Evolutionary conservation across 163 green algal species (phyloP), one percentile per base, ranked within the genome.

Genomic region (Prototheca stagnorum): DNA sequence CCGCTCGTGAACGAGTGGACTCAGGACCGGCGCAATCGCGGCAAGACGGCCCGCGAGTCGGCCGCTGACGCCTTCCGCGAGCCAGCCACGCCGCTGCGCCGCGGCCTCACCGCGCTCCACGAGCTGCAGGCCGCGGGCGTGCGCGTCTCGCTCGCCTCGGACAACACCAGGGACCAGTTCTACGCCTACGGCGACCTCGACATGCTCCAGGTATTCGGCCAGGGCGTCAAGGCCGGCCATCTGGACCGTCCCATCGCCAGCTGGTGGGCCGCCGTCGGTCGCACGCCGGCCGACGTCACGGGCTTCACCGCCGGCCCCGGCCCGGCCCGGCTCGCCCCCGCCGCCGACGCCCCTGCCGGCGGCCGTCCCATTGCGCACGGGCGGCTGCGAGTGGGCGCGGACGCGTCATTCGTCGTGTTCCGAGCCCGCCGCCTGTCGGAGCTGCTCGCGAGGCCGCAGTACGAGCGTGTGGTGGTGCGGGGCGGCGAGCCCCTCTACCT

Each of bases 1-100:
- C 77, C 77, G 2, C 41, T 81, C n/a, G 75, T 86, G 47, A 86
- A 86, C 48, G 52, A 81, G 51, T 86, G 77, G 77, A 78, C 71
- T 2, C 74, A 83, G 56, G 68, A 49, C 42, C 42, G 42, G 11
- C 11, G 12, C 9, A 37, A 37, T 37, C 9, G 12, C 31, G 31
- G 31, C 31, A 37, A 9, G 31, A n/a, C 12, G 31, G 31, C 9
- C 12, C 9, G 12, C 9, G 12, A n/a, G 11, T 9, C 31, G 11
- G 31, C 31, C 12, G 11, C 11, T 12, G 9, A 9, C 31, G 9
- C 12, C 31, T 37, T 12, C 11, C 7, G 20, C 6, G 67, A 26
- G 14, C 21, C 41, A 15, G 47, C 47, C 33, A 77, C 68, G 17
- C 67, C 65, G 3, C 54, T 62, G 19, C 72, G 68, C 60, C 54